Evolutionary conservation across 2,329 filamentous ascomycete species (phyloP), one percentile per base, ranked within the genome.

Genomic region (Rhinocladiella similis): DNA sequence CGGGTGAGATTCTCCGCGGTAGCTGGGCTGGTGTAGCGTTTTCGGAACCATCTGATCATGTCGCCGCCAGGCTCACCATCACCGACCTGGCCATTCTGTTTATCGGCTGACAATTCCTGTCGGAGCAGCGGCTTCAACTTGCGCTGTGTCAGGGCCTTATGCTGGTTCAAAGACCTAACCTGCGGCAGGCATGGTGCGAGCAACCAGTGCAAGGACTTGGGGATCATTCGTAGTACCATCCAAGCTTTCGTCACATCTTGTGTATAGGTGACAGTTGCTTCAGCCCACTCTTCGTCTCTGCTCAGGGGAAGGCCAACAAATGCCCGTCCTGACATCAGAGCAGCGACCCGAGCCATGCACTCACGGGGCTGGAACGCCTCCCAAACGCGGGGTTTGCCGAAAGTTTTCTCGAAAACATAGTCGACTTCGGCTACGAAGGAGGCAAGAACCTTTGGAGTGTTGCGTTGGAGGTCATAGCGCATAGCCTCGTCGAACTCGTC

Each of bases 241-340:
- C 36, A 47, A 46, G 45, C 49, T 10, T 38, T 22, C 35, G 51
- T 55, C 6, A 59, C 38, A 41, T 62, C 49, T 33, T 60, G 45
- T n/a, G 57, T 60, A 46, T 54, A 63, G 9, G 47, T 16, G 22
- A 54, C 55, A 5, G 57, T 56, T 13, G 56, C 47, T 18, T 60
- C 38, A 3, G 59, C 20, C 61, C 61, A 63, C 47, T 57, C 22
- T 41, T 49, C 41, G 36, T 63, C 45, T 14, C 59, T 56, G 20
- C 59, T 56, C n/a, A 50, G n/a, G 19, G 56, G 38, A 2, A 45
- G 33, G 6, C 61, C 61, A 20, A 62, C 20, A 35, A 63, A 62
- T 13, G 54, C 35, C 14, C 59, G 38, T 5, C 48, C 56, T 36
- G 50, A 53, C 3, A 60, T 51, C 12, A 53, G 20, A 25, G 59